Evolutionary conservation across 2,329 filamentous ascomycete genomes (phyloP), one percentile per base, ranked within the genome.

Genomic region (Neurospora sp.): DNA sequence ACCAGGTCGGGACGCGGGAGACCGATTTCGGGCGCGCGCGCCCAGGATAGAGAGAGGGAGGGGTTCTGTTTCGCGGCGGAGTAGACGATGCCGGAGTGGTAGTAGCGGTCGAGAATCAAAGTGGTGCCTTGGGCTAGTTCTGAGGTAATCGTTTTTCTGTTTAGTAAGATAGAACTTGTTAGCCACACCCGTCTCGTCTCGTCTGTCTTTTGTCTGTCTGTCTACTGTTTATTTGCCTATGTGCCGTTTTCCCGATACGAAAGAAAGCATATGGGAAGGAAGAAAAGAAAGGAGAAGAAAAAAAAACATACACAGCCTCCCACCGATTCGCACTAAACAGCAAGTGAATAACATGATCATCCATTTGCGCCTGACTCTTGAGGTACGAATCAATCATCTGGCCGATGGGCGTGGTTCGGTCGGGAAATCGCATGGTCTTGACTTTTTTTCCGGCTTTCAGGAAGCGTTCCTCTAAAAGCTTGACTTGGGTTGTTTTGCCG

Each of bases 11-110:
- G 95, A 4, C 91, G 87, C 1, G 96, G 95, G 0, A 99, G 85
- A 0, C 95, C 95, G 15, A 92, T 86, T 76, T 98, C 96, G 1
- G 94, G 93, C 17, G 89, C 86, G 74, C 92, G 89, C 8, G 93
- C 93, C 94, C 96, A 99, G 0, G 86, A 81, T 0, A 97, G 83
- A 0, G 86, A 82, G 13, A 97, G 85, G 1, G 83, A 79, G 0
- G 90, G 87, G 74, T 92, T 93, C 66, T 88, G 84, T 78, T 98
- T 98, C 3, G 96, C 95, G 0, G 93, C 93, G 33, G 90, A 93
- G 82, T 98, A 99, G 67, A 97, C 93, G 70, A 94, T 92, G 69
- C 96, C 96, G 23, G 92, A 96, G 83, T 97, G 95, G 79, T 96
- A 97, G 82, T 98, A 99, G 67, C 96, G 90, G 80, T 99, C 96